Percentiles rank a stretch among this genome's conserved stretches.
phyloP scores from a whole-genome alignment of 257 asterid species.

The Sherardia arvensis region DNA sequence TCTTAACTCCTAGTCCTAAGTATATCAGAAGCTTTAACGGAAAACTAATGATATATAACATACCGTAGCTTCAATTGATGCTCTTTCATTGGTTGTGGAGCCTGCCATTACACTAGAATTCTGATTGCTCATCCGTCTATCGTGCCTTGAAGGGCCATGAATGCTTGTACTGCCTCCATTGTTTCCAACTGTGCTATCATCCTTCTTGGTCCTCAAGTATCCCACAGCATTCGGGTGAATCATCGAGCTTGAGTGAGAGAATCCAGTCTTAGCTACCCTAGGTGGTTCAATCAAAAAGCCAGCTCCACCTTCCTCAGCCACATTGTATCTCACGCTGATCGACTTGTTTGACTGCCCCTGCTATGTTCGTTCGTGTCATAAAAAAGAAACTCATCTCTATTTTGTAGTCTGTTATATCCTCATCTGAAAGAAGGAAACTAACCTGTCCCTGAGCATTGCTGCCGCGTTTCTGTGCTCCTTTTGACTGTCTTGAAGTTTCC shows the following conservation, averaged over 20 bases:
- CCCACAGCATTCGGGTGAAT: slow-evolving; percentile 54
- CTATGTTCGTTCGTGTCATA: not conserved
- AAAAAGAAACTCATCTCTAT: no score
- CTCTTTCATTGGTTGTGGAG: slow-evolving; percentile 16
- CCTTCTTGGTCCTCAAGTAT: slow-evolving; percentile 29
- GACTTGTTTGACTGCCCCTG: slow-evolving; percentile 32
- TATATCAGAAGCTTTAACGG: not conserved
- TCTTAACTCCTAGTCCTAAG: not conserved
- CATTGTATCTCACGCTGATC: slow-evolving; percentile 38
- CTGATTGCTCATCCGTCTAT: slow-evolving; percentile 16
- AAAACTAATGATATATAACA: no score
- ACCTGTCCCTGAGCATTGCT: slow-evolving; percentile 28
- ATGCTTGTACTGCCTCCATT: slow-evolving; percentile 13
- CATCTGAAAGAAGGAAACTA: slow-evolving; percentile 11
- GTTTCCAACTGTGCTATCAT: slow-evolving; percentile 31
- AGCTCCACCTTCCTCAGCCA: slow-evolving; percentile 43
- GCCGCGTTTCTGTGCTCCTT: slow-evolving; percentile 14
- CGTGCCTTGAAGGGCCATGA: slow-evolving; percentile 20
- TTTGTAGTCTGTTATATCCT: no score
- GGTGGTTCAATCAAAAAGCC: slow-evolving; percentile 61
- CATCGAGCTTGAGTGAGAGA: slow-evolving; percentile 51
- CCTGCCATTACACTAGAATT: slow-evolving; percentile 13
- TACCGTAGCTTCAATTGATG: slow-evolving; percentile 21
- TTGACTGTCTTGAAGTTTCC: slow-evolving; percentile 21
- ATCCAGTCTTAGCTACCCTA: slow-evolving; percentile 32